These are phyloP conservation scores for Daldinia loculata DNA, from an alignment of 495 filamentous ascomycete genomes.

Conservation along the genomic window DNA sequence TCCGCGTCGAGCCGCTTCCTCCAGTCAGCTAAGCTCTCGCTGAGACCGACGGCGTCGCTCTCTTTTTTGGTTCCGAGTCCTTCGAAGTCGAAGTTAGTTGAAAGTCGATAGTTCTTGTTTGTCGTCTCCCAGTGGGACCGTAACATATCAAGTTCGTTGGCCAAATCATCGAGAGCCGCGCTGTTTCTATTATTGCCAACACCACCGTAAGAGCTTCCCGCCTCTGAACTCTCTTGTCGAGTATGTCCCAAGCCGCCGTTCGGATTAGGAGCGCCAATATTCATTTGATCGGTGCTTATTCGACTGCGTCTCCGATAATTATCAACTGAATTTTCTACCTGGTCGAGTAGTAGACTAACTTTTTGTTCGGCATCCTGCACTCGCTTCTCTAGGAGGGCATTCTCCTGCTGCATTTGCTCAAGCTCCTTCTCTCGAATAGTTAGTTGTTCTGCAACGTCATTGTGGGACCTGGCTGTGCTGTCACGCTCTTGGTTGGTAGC, in stretches of 20 bases:
- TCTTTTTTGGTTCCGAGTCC: constrained; percentile 60
- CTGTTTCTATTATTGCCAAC: constrained; percentile 70
- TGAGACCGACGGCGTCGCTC: constrained; percentile 62
- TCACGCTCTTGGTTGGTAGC: constrained; percentile 73
- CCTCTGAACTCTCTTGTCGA: constrained; percentile 69
- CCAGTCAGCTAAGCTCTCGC: constrained; percentile 77
- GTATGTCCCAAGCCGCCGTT: constrained; percentile 54
- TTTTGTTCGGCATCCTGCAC: constrained; percentile 91
- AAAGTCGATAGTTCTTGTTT: constrained; percentile 90
- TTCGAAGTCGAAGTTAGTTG: constrained; percentile 87
- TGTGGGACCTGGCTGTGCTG: constrained; percentile 61
- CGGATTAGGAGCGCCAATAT: constrained; percentile 41
- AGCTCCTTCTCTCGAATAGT: constrained; percentile 70
- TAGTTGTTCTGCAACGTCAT: constrained; percentile 68
- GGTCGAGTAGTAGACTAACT: constrained; percentile 90
- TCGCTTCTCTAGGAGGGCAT: constrained; percentile 77
- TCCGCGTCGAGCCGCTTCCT: constrained; percentile 75
- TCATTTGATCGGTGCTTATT: constrained; percentile 43
- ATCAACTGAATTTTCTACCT: constrained; percentile 91
- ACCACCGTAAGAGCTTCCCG: constrained; percentile 56
- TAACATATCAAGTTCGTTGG: constrained; percentile 87
- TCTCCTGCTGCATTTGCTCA: constrained; percentile 83
- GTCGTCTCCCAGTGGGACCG: constrained; percentile 94
- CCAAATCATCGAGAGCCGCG: constrained; percentile 87
- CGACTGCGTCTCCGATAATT: constrained; percentile 82